Percentiles rank a stretch among this genome's conserved stretches.
Conservation (phyloP, 1,284 basidiomycete genomes). For the Thecaphora frezii region DNA sequence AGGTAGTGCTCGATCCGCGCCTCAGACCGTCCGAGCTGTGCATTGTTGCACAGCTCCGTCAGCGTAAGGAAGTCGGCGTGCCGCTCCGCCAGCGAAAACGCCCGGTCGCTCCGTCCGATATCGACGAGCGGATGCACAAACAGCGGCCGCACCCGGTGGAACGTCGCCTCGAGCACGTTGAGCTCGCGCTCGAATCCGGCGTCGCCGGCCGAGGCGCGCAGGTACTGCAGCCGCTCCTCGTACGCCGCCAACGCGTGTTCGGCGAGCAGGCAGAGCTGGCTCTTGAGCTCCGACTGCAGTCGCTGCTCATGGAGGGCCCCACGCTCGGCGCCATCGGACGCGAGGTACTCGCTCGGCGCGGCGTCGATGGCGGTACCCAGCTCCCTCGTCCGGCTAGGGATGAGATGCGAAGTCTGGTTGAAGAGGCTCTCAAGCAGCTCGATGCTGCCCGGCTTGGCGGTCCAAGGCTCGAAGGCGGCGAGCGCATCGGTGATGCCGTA, state of each 20-base stretch:
- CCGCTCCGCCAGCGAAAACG: constrained; percentile 79
- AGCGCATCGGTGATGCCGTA: constrained; percentile 74
- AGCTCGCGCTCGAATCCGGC: constrained; percentile 62
- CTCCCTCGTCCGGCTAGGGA: constrained; percentile 62
- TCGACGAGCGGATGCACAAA: constrained; percentile 75
- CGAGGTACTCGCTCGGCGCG: constrained; percentile 22
- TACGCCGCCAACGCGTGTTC: constrained; percentile 59
- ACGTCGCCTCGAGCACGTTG: constrained; percentile 68
- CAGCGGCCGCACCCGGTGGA: constrained; percentile 70
- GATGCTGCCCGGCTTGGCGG: constrained; percentile 70
- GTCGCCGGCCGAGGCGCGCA: constrained; percentile 39
- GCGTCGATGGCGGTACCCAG: constrained; percentile 62
- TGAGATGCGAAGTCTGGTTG: constrained; percentile 66
- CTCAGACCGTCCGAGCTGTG: constrained; percentile 39
- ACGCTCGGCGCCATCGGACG: constrained; percentile 35
- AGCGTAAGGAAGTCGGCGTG: constrained; percentile 81
- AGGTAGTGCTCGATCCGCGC: constrained; percentile 69
- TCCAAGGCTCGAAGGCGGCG: constrained; percentile 74
- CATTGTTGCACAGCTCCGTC: constrained; percentile 75
- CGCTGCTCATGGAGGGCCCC: constrained; percentile 47
- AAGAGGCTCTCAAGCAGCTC: constrained; percentile 75
- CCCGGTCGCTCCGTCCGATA: constrained; percentile 70
- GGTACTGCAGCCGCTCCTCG: constrained; percentile 58
- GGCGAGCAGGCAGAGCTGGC: constrained; percentile 71
- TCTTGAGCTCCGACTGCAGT: constrained; percentile 61